A percentile compares a stretch with the other conserved stretches of the same genome.
Evolutionary conservation across 2,329 filamentous ascomycete species (phyloP).

Genomic region (Verticillium nubilum): DNA sequence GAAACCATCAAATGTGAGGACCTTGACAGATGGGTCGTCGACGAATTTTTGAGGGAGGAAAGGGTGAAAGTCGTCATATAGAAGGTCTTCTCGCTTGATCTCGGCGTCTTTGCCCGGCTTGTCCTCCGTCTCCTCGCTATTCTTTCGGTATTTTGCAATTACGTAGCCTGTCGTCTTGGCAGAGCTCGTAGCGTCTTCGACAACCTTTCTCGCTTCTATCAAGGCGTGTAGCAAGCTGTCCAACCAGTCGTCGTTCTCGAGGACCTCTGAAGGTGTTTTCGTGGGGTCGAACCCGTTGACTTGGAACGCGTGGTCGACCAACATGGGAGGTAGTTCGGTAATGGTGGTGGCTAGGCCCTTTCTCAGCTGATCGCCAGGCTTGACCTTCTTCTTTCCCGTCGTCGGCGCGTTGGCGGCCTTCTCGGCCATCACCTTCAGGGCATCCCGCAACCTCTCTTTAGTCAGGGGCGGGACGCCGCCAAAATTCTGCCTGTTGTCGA

Average conservation of each 20-base stretch:
- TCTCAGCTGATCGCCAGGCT: constrained; percentile 68
- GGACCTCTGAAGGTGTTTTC: constrained; percentile 60
- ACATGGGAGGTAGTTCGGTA: constrained; percentile 79
- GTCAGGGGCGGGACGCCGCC: constrained; percentile 69
- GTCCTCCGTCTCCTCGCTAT: not conserved
- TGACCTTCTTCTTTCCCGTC: constrained; percentile 63
- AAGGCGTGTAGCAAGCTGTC: constrained; percentile 64
- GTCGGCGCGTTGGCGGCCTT: constrained; percentile 46
- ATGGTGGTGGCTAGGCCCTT: constrained; percentile 80
- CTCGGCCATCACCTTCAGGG: constrained; percentile 61
- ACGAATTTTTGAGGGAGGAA: constrained; percentile 80
- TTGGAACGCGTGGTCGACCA: constrained; percentile 81
- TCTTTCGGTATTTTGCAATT: constrained; percentile 60
- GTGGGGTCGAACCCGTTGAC: constrained; percentile 64
- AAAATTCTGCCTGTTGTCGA: constrained; percentile 82
- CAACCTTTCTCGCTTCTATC: constrained; percentile 62
- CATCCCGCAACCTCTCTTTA: constrained; percentile 62
- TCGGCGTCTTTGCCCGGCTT: constrained; percentile 11
- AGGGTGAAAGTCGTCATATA: constrained; percentile 95
- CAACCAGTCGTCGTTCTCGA: constrained; percentile 60
- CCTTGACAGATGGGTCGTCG: constrained; percentile 56
- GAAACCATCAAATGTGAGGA: constrained; percentile 77
- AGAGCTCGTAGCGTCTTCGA: constrained; percentile 62
- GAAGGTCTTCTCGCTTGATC: constrained; percentile 40
- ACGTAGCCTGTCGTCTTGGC: constrained; percentile 77